phyloP scores from a whole-genome alignment of 2,329 filamentous ascomycete genomes.

The Aspergillus niger region DNA sequence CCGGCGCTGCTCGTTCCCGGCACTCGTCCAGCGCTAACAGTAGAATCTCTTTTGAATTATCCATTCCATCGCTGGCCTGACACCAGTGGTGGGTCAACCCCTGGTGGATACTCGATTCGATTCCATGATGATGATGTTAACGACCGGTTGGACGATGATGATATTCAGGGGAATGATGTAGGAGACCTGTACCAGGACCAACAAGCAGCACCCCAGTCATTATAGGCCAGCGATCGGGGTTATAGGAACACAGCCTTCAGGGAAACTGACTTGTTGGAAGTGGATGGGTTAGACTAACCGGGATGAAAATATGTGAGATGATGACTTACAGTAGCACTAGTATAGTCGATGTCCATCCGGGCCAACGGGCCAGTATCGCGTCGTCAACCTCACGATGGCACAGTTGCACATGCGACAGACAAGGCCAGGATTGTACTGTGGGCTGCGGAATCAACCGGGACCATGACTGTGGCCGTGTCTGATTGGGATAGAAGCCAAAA shows the following conservation, averaged over 20 bases:
- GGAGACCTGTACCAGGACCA: background rate
- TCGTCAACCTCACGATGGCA: background rate
- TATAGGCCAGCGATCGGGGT: background rate
- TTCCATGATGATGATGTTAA: slow-evolving; percentile 5
- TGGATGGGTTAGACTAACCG: background rate
- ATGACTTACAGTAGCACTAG: background rate
- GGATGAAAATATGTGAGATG: too few species aligned
- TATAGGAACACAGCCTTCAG: too few species aligned
- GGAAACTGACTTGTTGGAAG: too few species aligned
- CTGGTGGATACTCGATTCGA: background rate
- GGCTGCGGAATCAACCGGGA: background rate
- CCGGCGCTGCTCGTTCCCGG: background rate
- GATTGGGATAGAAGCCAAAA: slow-evolving; percentile 1
- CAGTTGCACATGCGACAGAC: background rate
- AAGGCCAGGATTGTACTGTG: background rate
- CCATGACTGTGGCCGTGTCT: background rate
- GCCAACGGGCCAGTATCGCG: background rate
- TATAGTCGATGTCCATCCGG: background rate
- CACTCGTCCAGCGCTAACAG: background rate
- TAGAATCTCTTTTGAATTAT: too few species aligned
- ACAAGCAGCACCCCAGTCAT: background rate
- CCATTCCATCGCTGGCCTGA: background rate
- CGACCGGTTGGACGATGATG: background rate
- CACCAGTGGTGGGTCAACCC: background rate
- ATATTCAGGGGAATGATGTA: background rate